These are phyloP conservation scores for Eutrema yunnanense DNA, from an alignment of 345 rosid species.

Conservation along the genomic window DNA sequence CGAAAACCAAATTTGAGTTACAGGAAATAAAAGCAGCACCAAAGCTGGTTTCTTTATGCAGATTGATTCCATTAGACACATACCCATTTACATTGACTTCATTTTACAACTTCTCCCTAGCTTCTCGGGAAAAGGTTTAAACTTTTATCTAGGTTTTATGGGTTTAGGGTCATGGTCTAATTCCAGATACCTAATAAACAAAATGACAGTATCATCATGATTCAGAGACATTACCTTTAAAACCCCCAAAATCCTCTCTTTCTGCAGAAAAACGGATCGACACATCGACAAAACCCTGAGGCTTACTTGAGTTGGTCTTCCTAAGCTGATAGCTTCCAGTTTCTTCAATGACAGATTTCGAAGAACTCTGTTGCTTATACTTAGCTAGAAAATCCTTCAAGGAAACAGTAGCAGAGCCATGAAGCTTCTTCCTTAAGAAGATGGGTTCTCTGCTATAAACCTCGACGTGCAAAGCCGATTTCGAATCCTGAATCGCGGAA, in stretches of 20 bases:
- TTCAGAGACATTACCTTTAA: constrained; percentile 33
- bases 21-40: background rate
- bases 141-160: background rate
- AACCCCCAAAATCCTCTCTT: constrained; percentile 34
- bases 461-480: constrained; percentile 49
- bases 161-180: background rate
- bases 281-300: constrained; percentile 75
- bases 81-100: background rate
- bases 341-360: constrained; percentile 43
- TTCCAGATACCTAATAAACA: background rate
- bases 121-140: background rate
- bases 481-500: constrained; percentile 36
- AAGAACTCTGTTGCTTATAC: constrained; percentile 31
- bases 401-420: constrained; percentile 63
- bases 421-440: constrained; percentile 72
- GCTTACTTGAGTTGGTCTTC: constrained; percentile 52
- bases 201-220: background rate
- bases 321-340: constrained; percentile 80
- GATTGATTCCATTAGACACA: background rate
- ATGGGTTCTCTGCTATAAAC: constrained; percentile 81
- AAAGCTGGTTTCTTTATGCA: background rate
- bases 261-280: constrained; percentile 57
- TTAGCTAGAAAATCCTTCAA: constrained; percentile 63
- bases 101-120: background rate
- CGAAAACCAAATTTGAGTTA: background rate